phyloP scores from a whole-genome alignment of 1,284 basidiomycete genomes.

The Rhodotorula glutinis region DNA sequence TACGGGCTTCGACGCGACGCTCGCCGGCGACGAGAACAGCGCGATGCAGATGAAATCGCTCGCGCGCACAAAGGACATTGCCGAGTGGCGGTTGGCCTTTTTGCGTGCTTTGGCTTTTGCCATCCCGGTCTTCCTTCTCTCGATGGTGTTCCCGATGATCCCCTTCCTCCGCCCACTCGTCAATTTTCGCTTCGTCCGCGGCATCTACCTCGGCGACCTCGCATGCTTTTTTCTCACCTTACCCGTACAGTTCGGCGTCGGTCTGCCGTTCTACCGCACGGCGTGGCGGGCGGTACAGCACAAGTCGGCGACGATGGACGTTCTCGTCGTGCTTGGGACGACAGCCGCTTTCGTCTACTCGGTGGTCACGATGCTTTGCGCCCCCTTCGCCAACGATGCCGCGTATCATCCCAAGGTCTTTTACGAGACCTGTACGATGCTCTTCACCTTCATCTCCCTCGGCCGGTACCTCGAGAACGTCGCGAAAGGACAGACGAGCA shows the following conservation, averaged over 20 bases:
- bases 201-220: slow-evolving; percentile 79
- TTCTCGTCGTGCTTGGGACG: slow-evolving; percentile 92
- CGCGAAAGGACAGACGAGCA: slow-evolving; percentile 95
- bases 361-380: slow-evolving; percentile 65
- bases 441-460: slow-evolving; percentile 94
- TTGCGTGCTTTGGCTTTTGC: slow-evolving; percentile 73
- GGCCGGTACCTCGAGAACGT: slow-evolving; percentile 94
- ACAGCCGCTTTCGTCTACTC: slow-evolving; percentile 92
- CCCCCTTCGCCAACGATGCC: slow-evolving; percentile 59
- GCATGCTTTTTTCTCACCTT: slow-evolving; percentile 79
- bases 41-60: slow-evolving; percentile 86
- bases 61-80: slow-evolving; percentile 84
- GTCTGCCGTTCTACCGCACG: slow-evolving; percentile 78
- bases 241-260: slow-evolving; percentile 91
- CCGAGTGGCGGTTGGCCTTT: slow-evolving; percentile 83
- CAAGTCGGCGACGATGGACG: slow-evolving; percentile 81
- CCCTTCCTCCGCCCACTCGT: slow-evolving; percentile 58
- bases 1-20: slow-evolving; percentile 83
- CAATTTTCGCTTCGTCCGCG: slow-evolving; percentile 56
- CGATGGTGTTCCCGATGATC: slow-evolving; percentile 81
- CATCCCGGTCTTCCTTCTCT: slow-evolving; percentile 85
- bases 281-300: slow-evolving; percentile 90
- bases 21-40: slow-evolving; percentile 71
- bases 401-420: slow-evolving; percentile 81
- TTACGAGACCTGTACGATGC: slow-evolving; percentile 98